Evolutionary conservation across 1,284 basidiomycete species (phyloP), one percentile per base, ranked within the genome.

Genomic region (Volvariella surrecta): DNA sequence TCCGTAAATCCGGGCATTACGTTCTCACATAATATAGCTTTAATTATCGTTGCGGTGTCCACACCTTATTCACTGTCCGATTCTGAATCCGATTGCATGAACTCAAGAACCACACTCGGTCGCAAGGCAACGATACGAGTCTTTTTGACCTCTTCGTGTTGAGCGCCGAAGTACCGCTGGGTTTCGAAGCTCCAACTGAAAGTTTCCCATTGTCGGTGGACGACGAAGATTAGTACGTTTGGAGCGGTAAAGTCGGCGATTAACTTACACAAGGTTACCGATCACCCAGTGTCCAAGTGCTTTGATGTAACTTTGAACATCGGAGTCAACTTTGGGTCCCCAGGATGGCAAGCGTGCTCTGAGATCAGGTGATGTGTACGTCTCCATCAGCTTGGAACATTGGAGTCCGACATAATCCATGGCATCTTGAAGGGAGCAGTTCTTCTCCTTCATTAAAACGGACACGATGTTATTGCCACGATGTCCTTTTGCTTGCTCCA

Each of bases 401-500:
- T 74, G 62, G 15, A 56, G 57, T 10, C 79, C 78, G 50, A 79
- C 69, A 50, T 68, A 63, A 55, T 85, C 74, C 20, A 72, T 66
- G 3, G 80, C 74, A n/a, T 67, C 66, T 58, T 83, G 82, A 16
- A 82, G 60, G 46, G 65, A 60, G 43, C 74, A 58, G 18, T 59
- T 52, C 40, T 68, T 68, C 43, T 72, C 68, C 47, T 72, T 64
- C 76, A 82, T 80, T 41, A 81, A 68, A 22, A 84, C 77, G 2
- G 79, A 79, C 37, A 85, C 66, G 50, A 82, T 67, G 53, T 84
- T 84, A 55, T 80, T 81, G 39, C 73, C 73, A 15, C 65, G 69
- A 45, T 74, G 74, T n/a, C 79, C 81, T 57, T 76, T 79, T 32
- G 76, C 71, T 55, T 82, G 77, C 54, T 85, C 81, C 71, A 80